A percentile compares a stretch with the other conserved stretches of the same genome.
These are phyloP conservation scores for Chalciporus sphaerocephalus DNA, from an alignment of 768 basidiomycete genomes.

Conservation along the genomic window DNA sequence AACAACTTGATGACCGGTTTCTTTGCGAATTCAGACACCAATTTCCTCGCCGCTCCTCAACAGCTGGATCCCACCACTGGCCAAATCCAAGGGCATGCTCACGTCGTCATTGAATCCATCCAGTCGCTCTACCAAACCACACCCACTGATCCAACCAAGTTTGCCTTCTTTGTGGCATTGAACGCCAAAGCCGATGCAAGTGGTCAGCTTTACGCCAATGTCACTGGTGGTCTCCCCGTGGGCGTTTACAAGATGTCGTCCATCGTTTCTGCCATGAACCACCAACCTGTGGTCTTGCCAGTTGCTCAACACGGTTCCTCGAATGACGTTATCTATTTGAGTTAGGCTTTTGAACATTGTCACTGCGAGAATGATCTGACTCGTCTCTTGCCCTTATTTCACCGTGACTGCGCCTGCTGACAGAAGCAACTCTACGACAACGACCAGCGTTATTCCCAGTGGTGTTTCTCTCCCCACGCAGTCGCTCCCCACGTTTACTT, in stretches of 20 bases:
- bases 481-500: not conserved
- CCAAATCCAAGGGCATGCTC: slow-evolving; percentile 55
- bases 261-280: slow-evolving; percentile 46
- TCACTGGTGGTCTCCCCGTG: slow-evolving; percentile 50
- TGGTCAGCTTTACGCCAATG: slow-evolving; percentile 44
- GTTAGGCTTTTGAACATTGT: slow-evolving; percentile 2
- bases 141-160: slow-evolving; percentile 45
- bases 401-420: slow-evolving; percentile 15
- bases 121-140: slow-evolving; percentile 44
- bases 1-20: slow-evolving; percentile 45
- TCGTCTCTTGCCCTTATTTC: slow-evolving; percentile 16
- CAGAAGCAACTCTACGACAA: slow-evolving; percentile 11
- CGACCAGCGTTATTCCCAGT: not conserved
- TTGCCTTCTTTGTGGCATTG: slow-evolving; percentile 58
- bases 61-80: slow-evolving; percentile 43
- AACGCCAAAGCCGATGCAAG: slow-evolving; percentile 39
- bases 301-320: slow-evolving; percentile 38
- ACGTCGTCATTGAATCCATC: slow-evolving; percentile 57
- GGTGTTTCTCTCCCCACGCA: not conserved
- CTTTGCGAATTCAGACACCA: slow-evolving; percentile 52
- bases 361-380: slow-evolving; percentile 3
- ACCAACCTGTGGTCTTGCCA: slow-evolving; percentile 37
- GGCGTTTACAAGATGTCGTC: slow-evolving; percentile 47
- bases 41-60: slow-evolving; percentile 56
- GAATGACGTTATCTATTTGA: slow-evolving; percentile 41